Percentiles rank a stretch among this genome's conserved stretches.
Conservation (phyloP, 371 early-diverging fungal genomes). For the Mortierella polycephala region DNA sequence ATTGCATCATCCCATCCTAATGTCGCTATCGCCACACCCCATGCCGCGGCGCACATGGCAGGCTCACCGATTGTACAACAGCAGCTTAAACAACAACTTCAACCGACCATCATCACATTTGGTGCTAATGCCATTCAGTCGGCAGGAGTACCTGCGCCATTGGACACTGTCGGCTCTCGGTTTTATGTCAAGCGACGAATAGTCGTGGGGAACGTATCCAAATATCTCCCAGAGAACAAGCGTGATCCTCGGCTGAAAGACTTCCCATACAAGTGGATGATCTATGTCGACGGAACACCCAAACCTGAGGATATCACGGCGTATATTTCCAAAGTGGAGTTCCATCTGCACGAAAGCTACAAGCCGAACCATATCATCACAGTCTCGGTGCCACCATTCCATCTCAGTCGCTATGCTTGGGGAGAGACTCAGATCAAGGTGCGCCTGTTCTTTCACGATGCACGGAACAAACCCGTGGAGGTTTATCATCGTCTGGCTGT, state of each 20-base stretch:
- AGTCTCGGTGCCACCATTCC: slow-evolving; percentile 81
- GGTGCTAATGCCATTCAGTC: slow-evolving; percentile 32
- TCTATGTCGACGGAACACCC: slow-evolving; percentile 78
- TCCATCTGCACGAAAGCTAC: slow-evolving; percentile 90
- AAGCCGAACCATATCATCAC: slow-evolving; percentile 89
- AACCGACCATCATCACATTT: slow-evolving; percentile 50
- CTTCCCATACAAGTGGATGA: slow-evolving; percentile 90
- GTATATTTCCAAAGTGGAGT: slow-evolving; percentile 85
- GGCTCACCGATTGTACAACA: slow-evolving; percentile 1
- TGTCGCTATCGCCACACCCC: background rate
- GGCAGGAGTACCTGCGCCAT: slow-evolving; percentile 48
- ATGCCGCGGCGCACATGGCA: background rate
- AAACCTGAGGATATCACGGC: slow-evolving; percentile 65
- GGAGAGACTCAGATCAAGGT: slow-evolving; percentile 93
- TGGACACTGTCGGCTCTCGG: slow-evolving; percentile 72
- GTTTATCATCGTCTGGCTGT: slow-evolving; percentile 86
- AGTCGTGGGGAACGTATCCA: slow-evolving; percentile 89
- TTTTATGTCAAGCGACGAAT: slow-evolving; percentile 87
- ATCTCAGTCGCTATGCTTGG: slow-evolving; percentile 89
- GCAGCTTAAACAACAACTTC: slow-evolving; percentile 9
- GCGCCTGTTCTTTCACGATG: slow-evolving; percentile 79
- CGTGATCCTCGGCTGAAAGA: slow-evolving; percentile 70
- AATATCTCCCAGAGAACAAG: slow-evolving; percentile 72
- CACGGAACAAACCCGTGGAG: slow-evolving; percentile 86
- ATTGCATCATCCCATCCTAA: background rate